A percentile compares a stretch with the other conserved stretches of the same genome.
Conservation (phyloP, 2,329 filamentous ascomycete genomes). For the Cladosporium cucumerinum region DNA sequence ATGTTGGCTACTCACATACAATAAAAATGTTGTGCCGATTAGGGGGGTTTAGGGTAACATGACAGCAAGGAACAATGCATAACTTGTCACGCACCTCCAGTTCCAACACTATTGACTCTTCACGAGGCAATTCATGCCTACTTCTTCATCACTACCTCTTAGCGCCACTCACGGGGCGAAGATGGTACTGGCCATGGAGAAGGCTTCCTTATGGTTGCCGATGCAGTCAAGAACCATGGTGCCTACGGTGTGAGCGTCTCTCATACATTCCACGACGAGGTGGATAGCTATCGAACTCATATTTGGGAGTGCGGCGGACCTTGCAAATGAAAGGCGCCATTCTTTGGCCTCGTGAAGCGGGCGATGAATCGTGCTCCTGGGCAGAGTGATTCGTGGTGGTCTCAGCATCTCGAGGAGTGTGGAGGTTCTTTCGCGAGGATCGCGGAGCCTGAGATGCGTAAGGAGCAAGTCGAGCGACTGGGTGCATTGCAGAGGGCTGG, state of each 20-base stretch:
- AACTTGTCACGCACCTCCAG: background rate
- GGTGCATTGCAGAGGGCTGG: slow-evolving; percentile 41
- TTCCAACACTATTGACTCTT: background rate
- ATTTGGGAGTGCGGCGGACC: slow-evolving; percentile 45
- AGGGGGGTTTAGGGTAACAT: background rate
- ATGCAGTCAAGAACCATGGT: slow-evolving; percentile 45
- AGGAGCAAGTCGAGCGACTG: slow-evolving; percentile 40
- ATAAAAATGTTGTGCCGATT: background rate
- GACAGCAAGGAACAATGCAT: background rate
- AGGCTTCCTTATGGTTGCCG: slow-evolving; percentile 43
- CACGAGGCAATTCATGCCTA: slow-evolving; percentile 45
- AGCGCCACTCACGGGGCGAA: slow-evolving; percentile 41
- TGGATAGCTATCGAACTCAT: slow-evolving; percentile 45
- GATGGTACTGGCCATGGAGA: slow-evolving; percentile 42
- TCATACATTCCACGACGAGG: slow-evolving; percentile 47
- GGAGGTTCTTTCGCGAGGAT: slow-evolving; percentile 43
- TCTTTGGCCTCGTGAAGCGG: slow-evolving; percentile 45
- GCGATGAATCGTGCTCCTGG: slow-evolving; percentile 45
- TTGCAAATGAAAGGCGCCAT: slow-evolving; percentile 39
- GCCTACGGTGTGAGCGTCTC: slow-evolving; percentile 41
- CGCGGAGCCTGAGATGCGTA: slow-evolving; percentile 41
- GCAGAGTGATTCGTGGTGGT: slow-evolving; percentile 43
- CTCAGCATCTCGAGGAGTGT: slow-evolving; percentile 39
- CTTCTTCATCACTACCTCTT: slow-evolving; percentile 46
- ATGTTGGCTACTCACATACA: background rate